Base-by-base conservation (phyloP, 2,329 filamentous ascomycete species). In the Fusarium abutilonis region DNA sequence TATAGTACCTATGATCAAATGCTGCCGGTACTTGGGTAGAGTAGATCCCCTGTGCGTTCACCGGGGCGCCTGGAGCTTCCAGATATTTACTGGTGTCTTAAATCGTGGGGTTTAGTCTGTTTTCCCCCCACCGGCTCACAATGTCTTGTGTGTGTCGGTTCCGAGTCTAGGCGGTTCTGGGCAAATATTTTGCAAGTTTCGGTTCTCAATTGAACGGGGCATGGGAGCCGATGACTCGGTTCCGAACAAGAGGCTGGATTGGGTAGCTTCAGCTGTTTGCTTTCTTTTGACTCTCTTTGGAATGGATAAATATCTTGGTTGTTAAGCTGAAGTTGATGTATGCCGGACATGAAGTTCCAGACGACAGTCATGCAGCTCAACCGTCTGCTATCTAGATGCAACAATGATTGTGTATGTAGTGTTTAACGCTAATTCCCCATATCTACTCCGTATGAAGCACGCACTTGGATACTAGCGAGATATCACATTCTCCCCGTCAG, bases 331-430 rank as follows among this genome's bases (percentile, higher is more conserved):
- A 50, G 47, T 55, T 63, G 40, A 35, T 39, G 23, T 8, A 26
- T 45, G 15, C 55, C 60, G 66, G 66, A 65, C 43, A 67, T 67
- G 45, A 38, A 51, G 49, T 35, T 67, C 63, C 66, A 59, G 45
- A 43, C 47, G 52, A 39, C 29, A 14, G 36, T 23, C 11, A 39
- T 44, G 13, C 14, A 26, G 36, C 45, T 19, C 39, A 49, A 41
- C 17, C 10, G 13, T 46, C 19, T 32, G 19, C 29, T 21, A 39
- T 17, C 2, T 29, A 23, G 14, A 35, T 38, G 28, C 34, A 21
- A 31, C 19, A 29, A 31, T 51, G 31, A 13, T 43, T 34, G 14
- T 28, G 17, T 26, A 26, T 28, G 34, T n/a, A n/a, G 11, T 13
- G 15, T 23, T 11, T 36, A 26, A 10, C 10, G 23, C 28, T 29